Evolutionary conservation across 352 stramenopile genomes (phyloP), one percentile per base, ranked within the genome.

Genomic region (Pythium brassicae): DNA sequence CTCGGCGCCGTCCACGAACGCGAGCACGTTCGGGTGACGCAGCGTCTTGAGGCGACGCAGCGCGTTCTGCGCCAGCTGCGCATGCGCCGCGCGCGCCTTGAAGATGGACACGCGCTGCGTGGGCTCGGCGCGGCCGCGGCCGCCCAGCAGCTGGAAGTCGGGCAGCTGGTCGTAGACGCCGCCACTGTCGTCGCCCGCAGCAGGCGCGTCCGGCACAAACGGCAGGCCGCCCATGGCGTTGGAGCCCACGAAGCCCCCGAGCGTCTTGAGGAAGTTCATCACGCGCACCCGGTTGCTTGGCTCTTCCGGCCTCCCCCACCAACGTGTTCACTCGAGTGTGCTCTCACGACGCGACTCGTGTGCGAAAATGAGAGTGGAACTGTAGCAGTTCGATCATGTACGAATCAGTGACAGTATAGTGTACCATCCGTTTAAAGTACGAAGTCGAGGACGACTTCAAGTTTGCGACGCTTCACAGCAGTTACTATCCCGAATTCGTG

Each of bases 11-110:
- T 95, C 86, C 45, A 97, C 62, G 32, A 88, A 97, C 49, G 88
- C 70, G 22, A 98, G 66, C 50, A 98, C 93, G 63, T 98, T 92
- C 5, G 95, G 95, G 66, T 98, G 95, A 19, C 95, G 86, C 44
- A 98, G 71, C 44, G 93, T 98, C 69, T 97, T 98, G 49, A 94
- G 92, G 37, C 93, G 77, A 26, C 86, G 77, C 61, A 98, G 88
- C 40, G 96, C 92, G 46, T 97, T 96, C 62, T 96, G 94, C 50
- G 85, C 75, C 35, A 97, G 69, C 51, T 86, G 73, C 12, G 64
- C 61, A 14, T 76, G 69, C 22, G 86, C 69, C 64, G 97, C 94
- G 26, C 83, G 83, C 7, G 85, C 95, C 60, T 98, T 95, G 70
- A 98, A 98, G 61, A 98, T 90, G 37, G 87, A 95, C 32, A 98